Percentiles rank a stretch among this genome's conserved stretches.
Conservation (phyloP, 192 early-diverging fungal species). For the Coemansia reversa region DNA sequence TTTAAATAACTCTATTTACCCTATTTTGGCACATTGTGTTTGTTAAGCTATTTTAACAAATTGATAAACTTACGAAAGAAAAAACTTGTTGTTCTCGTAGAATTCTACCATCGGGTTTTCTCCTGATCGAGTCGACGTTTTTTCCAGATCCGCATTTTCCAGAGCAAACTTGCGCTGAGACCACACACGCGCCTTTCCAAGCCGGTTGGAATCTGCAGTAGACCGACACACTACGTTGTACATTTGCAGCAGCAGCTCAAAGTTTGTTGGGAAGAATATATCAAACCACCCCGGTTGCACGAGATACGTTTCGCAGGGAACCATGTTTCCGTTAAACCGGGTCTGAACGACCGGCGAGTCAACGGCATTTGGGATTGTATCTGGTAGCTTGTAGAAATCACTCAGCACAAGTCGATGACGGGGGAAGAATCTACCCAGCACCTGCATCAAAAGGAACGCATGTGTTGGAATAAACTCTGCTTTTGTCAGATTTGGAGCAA, state of each 20-base stretch:
- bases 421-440: conserved; percentile 80
- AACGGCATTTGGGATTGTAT: conserved; percentile 71
- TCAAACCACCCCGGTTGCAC: conserved; percentile 99
- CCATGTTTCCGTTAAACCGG: conserved; percentile 83
- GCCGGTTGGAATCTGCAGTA: conserved; percentile 11
- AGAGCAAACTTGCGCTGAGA: conserved; percentile 80
- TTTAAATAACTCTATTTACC: neutral
- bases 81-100: conserved; percentile 86
- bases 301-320: conserved; percentile 93
- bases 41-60: no score
- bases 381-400: conserved; percentile 85
- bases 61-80: conserved; percentile 56
- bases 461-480: conserved; percentile 92
- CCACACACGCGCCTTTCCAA: conserved; percentile 46
- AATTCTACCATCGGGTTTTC: conserved; percentile 95
- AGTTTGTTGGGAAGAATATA: conserved; percentile 98
- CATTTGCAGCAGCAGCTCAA: conserved; percentile 77
- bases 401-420: conserved; percentile 81
- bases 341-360: conserved; percentile 96
- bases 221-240: conserved; percentile 67
- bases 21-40: neutral
- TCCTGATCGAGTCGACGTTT: conserved; percentile 75
- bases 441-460: conserved; percentile 68
- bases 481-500: conserved; percentile 80
- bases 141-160: conserved; percentile 71